These are phyloP conservation scores for Stemphylium beticola DNA, from an alignment of 2,329 filamentous ascomycete species.

Conservation along the genomic window DNA sequence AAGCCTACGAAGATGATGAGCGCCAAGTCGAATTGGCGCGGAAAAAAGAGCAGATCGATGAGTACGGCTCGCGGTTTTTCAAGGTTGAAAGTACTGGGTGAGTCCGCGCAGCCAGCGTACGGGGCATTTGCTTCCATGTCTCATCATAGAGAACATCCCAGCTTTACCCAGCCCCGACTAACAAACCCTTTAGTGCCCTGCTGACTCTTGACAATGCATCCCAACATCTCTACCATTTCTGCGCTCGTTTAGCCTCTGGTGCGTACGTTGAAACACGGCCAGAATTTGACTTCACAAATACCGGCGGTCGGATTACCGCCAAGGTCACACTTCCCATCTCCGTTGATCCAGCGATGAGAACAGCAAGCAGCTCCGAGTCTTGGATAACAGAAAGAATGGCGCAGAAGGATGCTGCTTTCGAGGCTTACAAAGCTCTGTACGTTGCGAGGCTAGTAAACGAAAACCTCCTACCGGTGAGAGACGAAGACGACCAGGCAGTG, in stretches of 20 bases:
- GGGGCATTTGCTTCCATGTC: background rate
- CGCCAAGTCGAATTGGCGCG: conserved; percentile 57
- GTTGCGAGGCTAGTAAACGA: conserved; percentile 75
- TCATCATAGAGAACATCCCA: background rate
- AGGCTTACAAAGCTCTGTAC: conserved; percentile 76
- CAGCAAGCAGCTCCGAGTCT: conserved; percentile 55
- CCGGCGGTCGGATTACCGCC: conserved; percentile 53
- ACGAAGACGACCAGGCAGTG: conserved; percentile 22
- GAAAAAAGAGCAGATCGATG: conserved; percentile 57
- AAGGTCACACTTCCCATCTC: conserved; percentile 74
- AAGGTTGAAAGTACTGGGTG: conserved; percentile 36
- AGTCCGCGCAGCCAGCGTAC: conserved; percentile 10
- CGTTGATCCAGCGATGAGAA: conserved; percentile 67
- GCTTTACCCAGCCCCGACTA: background rate
- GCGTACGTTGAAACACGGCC: conserved; percentile 71
- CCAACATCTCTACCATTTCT: conserved; percentile 83
- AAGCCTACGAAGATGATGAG: conserved; percentile 69
- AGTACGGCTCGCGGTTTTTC: conserved; percentile 41
- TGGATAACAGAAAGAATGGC: conserved; percentile 78
- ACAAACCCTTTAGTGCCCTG: conserved; percentile 58
- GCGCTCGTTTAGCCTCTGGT: conserved; percentile 63
- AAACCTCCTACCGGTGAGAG: conserved; percentile 70
- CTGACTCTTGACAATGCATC: conserved; percentile 77
- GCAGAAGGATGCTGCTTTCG: conserved; percentile 80
- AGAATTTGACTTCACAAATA: conserved; percentile 66